These are phyloP conservation scores for Carex arenaria DNA, from an alignment of 202 grass and related monocot genomes.

Conservation along the genomic window DNA sequence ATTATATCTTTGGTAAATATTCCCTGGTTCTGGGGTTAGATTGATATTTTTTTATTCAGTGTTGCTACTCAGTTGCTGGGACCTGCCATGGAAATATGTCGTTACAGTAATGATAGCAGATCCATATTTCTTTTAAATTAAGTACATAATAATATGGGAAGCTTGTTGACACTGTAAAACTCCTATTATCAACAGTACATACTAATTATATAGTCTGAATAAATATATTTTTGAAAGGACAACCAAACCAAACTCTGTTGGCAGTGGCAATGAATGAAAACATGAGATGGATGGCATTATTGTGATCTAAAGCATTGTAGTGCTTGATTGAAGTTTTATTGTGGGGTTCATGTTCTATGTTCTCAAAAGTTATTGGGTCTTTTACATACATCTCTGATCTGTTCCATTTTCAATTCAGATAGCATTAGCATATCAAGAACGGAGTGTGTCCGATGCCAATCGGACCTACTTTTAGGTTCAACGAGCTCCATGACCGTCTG, in stretches of 20 bases:
- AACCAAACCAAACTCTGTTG: neutral
- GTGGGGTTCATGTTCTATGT: neutral
- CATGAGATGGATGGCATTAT: conserved; percentile 1
- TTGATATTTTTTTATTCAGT: neutral
- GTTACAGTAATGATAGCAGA: no score
- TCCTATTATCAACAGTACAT: no score
- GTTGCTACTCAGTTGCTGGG: neutral
- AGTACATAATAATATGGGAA: no score
- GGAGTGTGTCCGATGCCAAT: no score
- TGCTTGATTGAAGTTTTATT: neutral
- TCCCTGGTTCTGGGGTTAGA: neutral
- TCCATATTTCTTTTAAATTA: no score
- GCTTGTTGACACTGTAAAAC: no score
- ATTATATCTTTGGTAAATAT: neutral
- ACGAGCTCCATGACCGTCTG: no score
- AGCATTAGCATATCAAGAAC: neutral
- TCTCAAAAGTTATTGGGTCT: neutral
- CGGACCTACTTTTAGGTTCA: no score
- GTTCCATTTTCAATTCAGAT: neutral
- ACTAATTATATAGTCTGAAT: neutral
- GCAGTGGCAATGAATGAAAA: neutral
- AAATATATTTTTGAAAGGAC: neutral
- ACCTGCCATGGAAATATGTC: no score
- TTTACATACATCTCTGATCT: neutral
- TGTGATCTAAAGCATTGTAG: neutral